phyloP scores from a whole-genome alignment of 225 moss, liverwort and hornwort genomes.

The Lunularia cruciata region DNA sequence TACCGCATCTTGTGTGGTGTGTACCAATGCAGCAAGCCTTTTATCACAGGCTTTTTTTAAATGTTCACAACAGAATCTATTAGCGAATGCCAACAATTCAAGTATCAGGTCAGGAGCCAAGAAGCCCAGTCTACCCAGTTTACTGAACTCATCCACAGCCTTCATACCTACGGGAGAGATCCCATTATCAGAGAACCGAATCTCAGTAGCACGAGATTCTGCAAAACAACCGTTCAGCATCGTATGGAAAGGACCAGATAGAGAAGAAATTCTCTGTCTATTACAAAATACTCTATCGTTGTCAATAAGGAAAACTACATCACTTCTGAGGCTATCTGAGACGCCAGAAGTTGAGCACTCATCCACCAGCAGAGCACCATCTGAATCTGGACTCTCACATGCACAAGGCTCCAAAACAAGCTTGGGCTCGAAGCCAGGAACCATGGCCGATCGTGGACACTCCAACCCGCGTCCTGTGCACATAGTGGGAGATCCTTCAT shows the following conservation, averaged over 20 bases:
- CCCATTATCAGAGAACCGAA: slow-evolving; percentile 83
- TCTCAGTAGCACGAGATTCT: slow-evolving; percentile 73
- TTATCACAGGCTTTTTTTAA: slow-evolving; percentile 88
- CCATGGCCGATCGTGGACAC: slow-evolving; percentile 66
- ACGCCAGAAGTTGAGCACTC: slow-evolving; percentile 57
- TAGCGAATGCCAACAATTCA: slow-evolving; percentile 83
- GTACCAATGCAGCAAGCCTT: slow-evolving; percentile 69
- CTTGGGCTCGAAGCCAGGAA: slow-evolving; percentile 62
- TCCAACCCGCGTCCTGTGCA: slow-evolving; percentile 89
- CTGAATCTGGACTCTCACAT: slow-evolving; percentile 53
- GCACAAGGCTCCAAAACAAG: slow-evolving; percentile 77
- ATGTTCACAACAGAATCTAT: slow-evolving; percentile 90
- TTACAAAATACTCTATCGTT: slow-evolving; percentile 74
- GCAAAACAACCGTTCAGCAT: slow-evolving; percentile 92
- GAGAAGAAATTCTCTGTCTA: slow-evolving; percentile 69
- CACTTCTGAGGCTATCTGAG: slow-evolving; percentile 59
- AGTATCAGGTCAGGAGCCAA: slow-evolving; percentile 77
- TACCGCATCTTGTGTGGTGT: slow-evolving; percentile 66
- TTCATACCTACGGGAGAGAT: slow-evolving; percentile 81
- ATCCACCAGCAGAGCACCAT: slow-evolving; percentile 32
- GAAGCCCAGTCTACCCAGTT: slow-evolving; percentile 62
- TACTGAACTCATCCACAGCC: slow-evolving; percentile 91
- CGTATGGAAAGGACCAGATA: slow-evolving; percentile 80
- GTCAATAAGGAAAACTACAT: slow-evolving; percentile 76
- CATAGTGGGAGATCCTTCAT: slow-evolving; percentile 72